Percentiles rank a stretch among this genome's conserved stretches.
phyloP scores from a whole-genome alignment of 1,284 basidiomycete species.

The Caloboletus inedulis region DNA sequence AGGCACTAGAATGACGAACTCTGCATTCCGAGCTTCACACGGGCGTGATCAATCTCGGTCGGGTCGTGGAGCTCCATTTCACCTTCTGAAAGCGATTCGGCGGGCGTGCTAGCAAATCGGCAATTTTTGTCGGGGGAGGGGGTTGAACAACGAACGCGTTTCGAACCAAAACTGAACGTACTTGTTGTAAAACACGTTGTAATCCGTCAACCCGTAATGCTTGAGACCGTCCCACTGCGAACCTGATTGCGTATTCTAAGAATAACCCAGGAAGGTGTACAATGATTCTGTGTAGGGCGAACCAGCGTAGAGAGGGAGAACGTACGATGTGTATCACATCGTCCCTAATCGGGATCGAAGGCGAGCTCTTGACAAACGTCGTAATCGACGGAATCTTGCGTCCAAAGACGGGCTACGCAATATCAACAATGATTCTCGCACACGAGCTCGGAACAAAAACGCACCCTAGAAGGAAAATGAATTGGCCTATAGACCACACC shows the following conservation, averaged over 20 bases:
- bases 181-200: conserved; percentile 66
- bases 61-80: conserved; percentile 50
- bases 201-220: conserved; percentile 55
- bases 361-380: conserved; percentile 34
- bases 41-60: conserved; percentile 44
- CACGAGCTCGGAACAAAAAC: not conserved
- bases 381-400: conserved; percentile 53
- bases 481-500: conserved; percentile 47
- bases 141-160: not conserved
- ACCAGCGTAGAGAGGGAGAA: not conserved
- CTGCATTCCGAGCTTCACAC: conserved; percentile 61
- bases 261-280: not conserved
- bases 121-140: no score
- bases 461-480: conserved; percentile 62
- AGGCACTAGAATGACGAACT: conserved; percentile 40
- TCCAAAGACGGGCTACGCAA: conserved; percentile 51
- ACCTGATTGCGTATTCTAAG: conserved; percentile 70
- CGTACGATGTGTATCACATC: conserved; percentile 62
- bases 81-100: conserved; percentile 44
- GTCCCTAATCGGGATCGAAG: conserved; percentile 43
- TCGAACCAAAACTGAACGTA: conserved; percentile 19
- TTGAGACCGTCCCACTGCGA: conserved; percentile 73
- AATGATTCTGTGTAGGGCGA: not conserved
- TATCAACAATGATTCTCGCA: not conserved
- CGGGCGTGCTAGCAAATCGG: conserved; percentile 41